These are phyloP conservation scores for Laburnicola sp. DNA, from an alignment of 2,329 filamentous ascomycete genomes.

Conservation along the genomic window DNA sequence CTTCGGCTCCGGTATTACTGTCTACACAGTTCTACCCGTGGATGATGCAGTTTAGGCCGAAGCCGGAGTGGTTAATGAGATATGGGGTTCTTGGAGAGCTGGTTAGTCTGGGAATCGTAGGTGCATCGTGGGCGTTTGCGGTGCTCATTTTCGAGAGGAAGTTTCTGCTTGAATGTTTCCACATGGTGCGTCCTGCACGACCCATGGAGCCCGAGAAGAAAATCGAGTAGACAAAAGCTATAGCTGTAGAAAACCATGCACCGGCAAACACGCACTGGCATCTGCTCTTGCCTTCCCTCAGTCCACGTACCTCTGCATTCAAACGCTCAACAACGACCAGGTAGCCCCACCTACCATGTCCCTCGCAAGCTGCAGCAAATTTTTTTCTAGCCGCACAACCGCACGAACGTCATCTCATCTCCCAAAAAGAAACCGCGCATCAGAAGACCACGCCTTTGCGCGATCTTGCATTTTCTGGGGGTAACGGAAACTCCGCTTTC, in stretches of 20 bases:
- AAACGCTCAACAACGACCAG: too few species aligned
- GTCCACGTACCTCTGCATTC: too few species aligned
- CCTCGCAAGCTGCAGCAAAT: neutral
- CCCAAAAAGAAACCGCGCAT: conserved; percentile 21
- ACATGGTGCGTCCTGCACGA: conserved; percentile 31
- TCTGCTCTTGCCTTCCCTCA: too few species aligned
- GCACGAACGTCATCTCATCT: conserved; percentile 17
- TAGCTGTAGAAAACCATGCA: neutral
- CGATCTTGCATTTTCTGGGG: conserved; percentile 27
- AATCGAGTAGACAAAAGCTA: neutral
- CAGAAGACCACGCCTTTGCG: conserved; percentile 27
- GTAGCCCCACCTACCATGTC: too few species aligned
- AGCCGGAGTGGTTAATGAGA: conserved; percentile 24
- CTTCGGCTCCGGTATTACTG: conserved; percentile 38
- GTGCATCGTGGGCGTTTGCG: conserved; percentile 38
- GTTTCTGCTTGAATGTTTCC: conserved; percentile 41
- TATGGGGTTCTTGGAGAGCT: conserved; percentile 51
- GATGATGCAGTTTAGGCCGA: conserved; percentile 39
- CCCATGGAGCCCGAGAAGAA: neutral
- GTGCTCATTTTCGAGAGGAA: conserved; percentile 40
- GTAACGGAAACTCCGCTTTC: conserved; percentile 16
- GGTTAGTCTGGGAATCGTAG: conserved; percentile 42
- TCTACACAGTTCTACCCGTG: conserved; percentile 44
- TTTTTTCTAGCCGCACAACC: conserved; percentile 3
- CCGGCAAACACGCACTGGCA: too few species aligned